Percentiles rank a stretch among this genome's conserved stretches.
phyloP scores from a whole-genome alignment of 805 yeast species.

The Yamadazyma phyllophila region DNA sequence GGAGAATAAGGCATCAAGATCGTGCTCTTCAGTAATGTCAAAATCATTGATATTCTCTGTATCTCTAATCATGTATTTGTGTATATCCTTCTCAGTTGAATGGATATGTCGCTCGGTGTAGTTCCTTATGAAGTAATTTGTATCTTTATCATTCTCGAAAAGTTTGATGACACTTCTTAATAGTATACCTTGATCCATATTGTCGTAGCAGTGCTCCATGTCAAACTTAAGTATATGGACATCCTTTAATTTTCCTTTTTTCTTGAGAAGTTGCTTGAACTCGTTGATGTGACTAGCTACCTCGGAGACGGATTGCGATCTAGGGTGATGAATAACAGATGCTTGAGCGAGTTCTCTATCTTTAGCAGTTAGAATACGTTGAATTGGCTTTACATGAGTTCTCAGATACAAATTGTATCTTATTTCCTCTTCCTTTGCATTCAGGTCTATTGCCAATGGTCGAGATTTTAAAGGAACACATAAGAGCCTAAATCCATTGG shows the following conservation, averaged over 20 bases:
- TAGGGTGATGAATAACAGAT: conserved; percentile 16
- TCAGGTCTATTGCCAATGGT: conserved; percentile 5
- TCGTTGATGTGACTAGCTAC: conserved; percentile 36
- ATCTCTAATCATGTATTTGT: conserved; percentile 13
- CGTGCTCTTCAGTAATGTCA: not conserved
- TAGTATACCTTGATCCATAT: conserved; percentile 51
- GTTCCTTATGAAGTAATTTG: conserved; percentile 21
- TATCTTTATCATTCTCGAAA: conserved; percentile 21
- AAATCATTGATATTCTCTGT: conserved; percentile 13
- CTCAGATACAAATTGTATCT: conserved; percentile 20
- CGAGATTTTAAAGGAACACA: conserved; percentile 45
- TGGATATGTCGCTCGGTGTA: conserved; percentile 14
- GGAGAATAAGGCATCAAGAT: not conserved
- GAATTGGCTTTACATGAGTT: conserved; percentile 10
- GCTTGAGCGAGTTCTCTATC: conserved; percentile 9
- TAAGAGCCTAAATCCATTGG: conserved; percentile 55
- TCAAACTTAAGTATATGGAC: conserved; percentile 69
- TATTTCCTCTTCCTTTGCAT: conserved; percentile 8
- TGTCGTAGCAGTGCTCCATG: conserved; percentile 73
- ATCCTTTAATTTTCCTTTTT: conserved; percentile 26
- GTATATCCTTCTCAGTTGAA: conserved; percentile 4
- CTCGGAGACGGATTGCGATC: conserved; percentile 44
- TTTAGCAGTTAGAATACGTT: conserved; percentile 9
- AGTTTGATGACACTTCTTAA: conserved; percentile 30
- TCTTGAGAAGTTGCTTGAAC: conserved; percentile 30